Base-by-base conservation (phyloP, 768 basidiomycete genomes). In the Termitomyces sp. region DNA sequence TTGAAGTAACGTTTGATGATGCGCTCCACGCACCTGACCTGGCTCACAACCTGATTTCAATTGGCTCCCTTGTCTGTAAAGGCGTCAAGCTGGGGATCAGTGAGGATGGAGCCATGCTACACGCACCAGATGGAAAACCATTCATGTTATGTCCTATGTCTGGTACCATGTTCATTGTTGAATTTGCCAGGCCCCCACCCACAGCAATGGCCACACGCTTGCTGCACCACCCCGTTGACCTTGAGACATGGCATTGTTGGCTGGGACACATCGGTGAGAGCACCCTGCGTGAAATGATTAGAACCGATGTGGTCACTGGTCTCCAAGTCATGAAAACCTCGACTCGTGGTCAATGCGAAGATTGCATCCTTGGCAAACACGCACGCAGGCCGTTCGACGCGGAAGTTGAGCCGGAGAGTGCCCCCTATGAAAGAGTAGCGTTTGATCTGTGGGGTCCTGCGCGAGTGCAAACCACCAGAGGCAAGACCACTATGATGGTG, bases 31-130 rank as follows among this genome's bases (percentile, higher is more conserved):
- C 38, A 18, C 38, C 38, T 39, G n/a, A 39, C 23, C 43, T 62
- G 63, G 18, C 55, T 60, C 6, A 65, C 65, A 0, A 59, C 64
- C 68, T 69, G 72, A 70, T 71, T n/a, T n/a, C n/a, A n/a, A n/a
- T n/a, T n/a, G n/a, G n/a, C n/a, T n/a, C n/a, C n/a, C n/a, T n/a
- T n/a, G n/a, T n/a, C n/a, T n/a, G n/a, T n/a, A n/a, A n/a, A n/a
- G n/a, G n/a, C n/a, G n/a, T n/a, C n/a, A n/a, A n/a, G n/a, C n/a
- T n/a, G n/a, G n/a, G n/a, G n/a, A n/a, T n/a, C n/a, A n/a, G n/a
- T n/a, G n/a, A n/a, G n/a, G n/a, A n/a, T n/a, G n/a, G n/a, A n/a
- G n/a, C n/a, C n/a, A 39, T 39, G 38, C 4, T 39, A 7, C 38
- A 39, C 18, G 16, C n/a, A 39, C n/a, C n/a, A 7, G 38, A 39